Evolutionary conservation across 73 alveolate genomes (phyloP).

Genomic region (Durusdinium trenchii): DNA sequence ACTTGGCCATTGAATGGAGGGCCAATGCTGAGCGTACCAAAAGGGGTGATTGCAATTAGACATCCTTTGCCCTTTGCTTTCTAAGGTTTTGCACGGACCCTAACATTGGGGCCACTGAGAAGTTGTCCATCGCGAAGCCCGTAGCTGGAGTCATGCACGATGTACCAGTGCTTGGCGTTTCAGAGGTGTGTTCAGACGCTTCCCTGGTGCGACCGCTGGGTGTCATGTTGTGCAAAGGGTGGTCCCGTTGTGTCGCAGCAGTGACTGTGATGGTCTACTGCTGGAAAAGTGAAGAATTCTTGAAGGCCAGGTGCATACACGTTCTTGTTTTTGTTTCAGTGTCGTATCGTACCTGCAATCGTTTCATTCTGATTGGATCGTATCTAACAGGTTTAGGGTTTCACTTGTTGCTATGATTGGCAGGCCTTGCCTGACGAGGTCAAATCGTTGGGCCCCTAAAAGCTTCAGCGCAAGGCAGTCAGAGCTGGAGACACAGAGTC

Average conservation of each 20-base stretch:
- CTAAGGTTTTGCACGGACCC: background rate
- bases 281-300: background rate
- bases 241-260: background rate
- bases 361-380: background rate
- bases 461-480: background rate
- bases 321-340: background rate
- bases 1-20: too few relatives aligned
- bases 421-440: background rate
- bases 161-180: background rate
- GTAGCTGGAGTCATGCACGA: background rate
- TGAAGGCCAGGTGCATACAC: background rate
- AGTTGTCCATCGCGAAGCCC: background rate
- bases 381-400: background rate
- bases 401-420: background rate
- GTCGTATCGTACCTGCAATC: background rate
- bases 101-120: background rate
- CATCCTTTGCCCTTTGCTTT: background rate
- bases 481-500: background rate
- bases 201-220: background rate
- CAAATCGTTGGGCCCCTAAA: background rate
- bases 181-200: background rate
- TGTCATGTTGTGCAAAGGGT: background rate
- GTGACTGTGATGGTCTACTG: background rate
- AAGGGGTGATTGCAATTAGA: too few relatives aligned
- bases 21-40: too few relatives aligned